Evolutionary conservation across 257 asterid genomes (phyloP), one percentile per base, ranked within the genome.

Genomic region (Solanum pinnatisectum): DNA sequence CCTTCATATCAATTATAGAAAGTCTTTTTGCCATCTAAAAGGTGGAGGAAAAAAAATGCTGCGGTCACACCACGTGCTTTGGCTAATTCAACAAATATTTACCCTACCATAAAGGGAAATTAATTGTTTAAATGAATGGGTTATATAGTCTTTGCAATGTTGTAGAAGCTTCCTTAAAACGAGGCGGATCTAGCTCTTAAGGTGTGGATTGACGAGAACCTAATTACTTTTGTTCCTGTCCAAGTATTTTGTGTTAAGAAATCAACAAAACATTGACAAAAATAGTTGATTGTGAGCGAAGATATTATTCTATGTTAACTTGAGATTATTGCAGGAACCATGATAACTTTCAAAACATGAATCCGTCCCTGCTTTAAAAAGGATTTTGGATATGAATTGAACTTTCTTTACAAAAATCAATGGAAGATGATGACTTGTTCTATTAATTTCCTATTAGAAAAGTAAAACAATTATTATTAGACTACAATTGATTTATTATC

Each of bases 1-100:
- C 25, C n/a, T 27, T 14, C 39, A 78, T 23, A 15, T 44, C 67
- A 44, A 79, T 27, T 79, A 44, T 79, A 27, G 37, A 81, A 81
- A 81, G 40, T 18, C 30, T n/a, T 46, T 42, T 78, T 81, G 67
- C 40, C 68, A 81, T 81, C 85, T 2, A 27, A 79, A 78, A 25
- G 37, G 63, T 40, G 23, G 36, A 78, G 59, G 18, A 7, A 77
- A 42, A 25, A 77, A 30, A 25, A 14, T 25, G 6, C 39, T 79
- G 85, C 40, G 37, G 85, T 81, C 85, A 30, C 9, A 27, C 85
- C 85, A 81, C 68, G 85, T 81, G 85, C 65, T 81, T 70, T 46
- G 70, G 68, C 42, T 46, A 81, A 81, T 20, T 81, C 67, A 81
- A 81, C 68, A 16, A 81, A 81, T 30, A 78, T 27, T 27, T 81